Evolutionary conservation across 192 early-diverging fungal genomes (phyloP).

Genomic region (Backusella circina): DNA sequence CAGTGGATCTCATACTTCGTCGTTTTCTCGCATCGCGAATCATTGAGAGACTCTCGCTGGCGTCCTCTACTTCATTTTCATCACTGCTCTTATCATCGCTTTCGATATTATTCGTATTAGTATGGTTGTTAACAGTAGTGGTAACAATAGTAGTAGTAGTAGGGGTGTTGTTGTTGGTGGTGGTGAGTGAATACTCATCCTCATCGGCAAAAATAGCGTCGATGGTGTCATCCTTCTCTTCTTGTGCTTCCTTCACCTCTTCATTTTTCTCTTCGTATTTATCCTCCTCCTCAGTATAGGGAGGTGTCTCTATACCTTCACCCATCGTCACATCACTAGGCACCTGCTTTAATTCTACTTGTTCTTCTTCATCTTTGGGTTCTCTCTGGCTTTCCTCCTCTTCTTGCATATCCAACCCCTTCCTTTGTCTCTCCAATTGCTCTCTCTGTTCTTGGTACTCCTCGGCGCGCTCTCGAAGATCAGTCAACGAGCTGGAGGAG

Average conservation of each 20-base stretch:
- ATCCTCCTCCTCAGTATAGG: neutral
- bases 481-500: neutral
- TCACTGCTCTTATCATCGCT: neutral
- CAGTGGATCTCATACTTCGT: too few species aligned
- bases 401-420: neutral
- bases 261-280: neutral
- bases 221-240: neutral
- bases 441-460: neutral
- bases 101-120: neutral
- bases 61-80: neutral
- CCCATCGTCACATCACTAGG: neutral
- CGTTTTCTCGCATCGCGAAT: neutral
- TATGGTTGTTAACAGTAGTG: neutral
- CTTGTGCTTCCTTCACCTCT: neutral
- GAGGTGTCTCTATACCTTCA: neutral
- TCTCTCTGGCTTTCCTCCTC: neutral
- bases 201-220: neutral
- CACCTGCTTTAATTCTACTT: neutral
- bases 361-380: conserved; percentile 3
- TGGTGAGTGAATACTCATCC: neutral
- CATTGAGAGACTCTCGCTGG: neutral
- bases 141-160: neutral
- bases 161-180: neutral
- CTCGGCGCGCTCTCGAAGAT: conserved; percentile 8
- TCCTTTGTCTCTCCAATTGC: neutral